phyloP scores from a whole-genome alignment of 345 rosid genomes.

The Citrus reticulata region DNA sequence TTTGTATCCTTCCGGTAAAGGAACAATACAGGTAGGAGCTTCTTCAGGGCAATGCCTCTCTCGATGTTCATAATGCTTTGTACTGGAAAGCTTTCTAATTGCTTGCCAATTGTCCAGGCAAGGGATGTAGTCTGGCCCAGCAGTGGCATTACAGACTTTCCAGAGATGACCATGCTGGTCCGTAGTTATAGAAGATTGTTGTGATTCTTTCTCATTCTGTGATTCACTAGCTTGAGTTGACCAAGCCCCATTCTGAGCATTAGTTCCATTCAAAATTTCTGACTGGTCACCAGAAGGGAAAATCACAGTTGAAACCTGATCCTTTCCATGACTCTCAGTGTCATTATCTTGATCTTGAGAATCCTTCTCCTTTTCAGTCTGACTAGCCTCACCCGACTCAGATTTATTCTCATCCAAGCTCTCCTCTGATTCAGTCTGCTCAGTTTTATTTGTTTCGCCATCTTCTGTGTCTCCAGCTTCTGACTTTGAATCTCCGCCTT shows the following conservation, averaged over 20 bases:
- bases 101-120: conserved; percentile 85
- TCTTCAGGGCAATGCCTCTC: conserved; percentile 91
- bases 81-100: conserved; percentile 63
- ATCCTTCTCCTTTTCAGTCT: conserved; percentile 23
- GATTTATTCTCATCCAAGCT: conserved; percentile 33
- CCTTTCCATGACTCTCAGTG: conserved; percentile 40
- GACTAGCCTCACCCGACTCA: conserved; percentile 23
- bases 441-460: conserved; percentile 28
- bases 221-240: conserved; percentile 83
- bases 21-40: conserved; percentile 81
- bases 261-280: conserved; percentile 66
- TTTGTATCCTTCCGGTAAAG: conserved; percentile 73
- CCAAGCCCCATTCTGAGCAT: conserved; percentile 62
- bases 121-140: conserved; percentile 93
- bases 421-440: conserved; percentile 29
- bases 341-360: conserved; percentile 26
- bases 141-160: conserved; percentile 83
- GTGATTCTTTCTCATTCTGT: conserved; percentile 77
- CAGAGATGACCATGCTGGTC: conserved; percentile 41
- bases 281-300: conserved; percentile 50
- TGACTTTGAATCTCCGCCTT: conserved; percentile 28
- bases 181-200: conserved; percentile 34
- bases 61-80: conserved; percentile 80
- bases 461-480: conserved; percentile 25
- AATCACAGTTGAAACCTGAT: conserved; percentile 36